These are phyloP conservation scores for Bisporella sp. DNA, from an alignment of 2,329 filamentous ascomycete species.

Conservation along the genomic window DNA sequence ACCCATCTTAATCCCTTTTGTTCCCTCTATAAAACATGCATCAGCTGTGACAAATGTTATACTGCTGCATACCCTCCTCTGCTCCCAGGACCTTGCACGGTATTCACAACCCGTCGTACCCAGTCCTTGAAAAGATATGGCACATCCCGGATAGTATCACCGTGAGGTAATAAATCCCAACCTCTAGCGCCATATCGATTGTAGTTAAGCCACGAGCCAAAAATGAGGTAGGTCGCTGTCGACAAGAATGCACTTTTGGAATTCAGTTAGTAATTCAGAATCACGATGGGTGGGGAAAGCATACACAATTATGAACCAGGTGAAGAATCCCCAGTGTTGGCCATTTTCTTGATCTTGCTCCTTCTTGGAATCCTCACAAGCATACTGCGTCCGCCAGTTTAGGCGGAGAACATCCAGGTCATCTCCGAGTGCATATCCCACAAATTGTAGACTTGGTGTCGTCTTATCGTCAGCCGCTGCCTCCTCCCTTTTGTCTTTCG, in stretches of 20 bases:
- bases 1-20: too few relatives aligned
- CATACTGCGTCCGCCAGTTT: slow-evolving; percentile 83
- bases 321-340: slow-evolving; percentile 88
- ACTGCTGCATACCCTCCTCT: slow-evolving; percentile 94
- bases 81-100: slow-evolving; percentile 74
- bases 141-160: slow-evolving; percentile 84
- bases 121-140: slow-evolving; percentile 92
- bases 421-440: slow-evolving; percentile 61
- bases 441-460: slow-evolving; percentile 63
- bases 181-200: slow-evolving; percentile 91
- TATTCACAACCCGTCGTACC: slow-evolving; percentile 70
- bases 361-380: slow-evolving; percentile 58
- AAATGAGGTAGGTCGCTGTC: slow-evolving; percentile 86
- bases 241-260: slow-evolving; percentile 68
- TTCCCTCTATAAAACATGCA: too few relatives aligned
- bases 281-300: slow-evolving; percentile 28
- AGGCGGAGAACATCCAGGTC: slow-evolving; percentile 60
- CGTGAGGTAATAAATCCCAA: slow-evolving; percentile 91
- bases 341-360: slow-evolving; percentile 33
- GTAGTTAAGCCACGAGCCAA: slow-evolving; percentile 98
- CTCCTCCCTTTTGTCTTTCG: slow-evolving; percentile 25
- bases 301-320: slow-evolving; percentile 92
- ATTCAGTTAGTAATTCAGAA: slow-evolving; percentile 5
- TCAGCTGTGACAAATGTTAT: slow-evolving; percentile 7
- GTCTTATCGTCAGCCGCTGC: slow-evolving; percentile 27